phyloP scores from a whole-genome alignment of 192 early-diverging fungal genomes.

The Coemansia sp. region DNA sequence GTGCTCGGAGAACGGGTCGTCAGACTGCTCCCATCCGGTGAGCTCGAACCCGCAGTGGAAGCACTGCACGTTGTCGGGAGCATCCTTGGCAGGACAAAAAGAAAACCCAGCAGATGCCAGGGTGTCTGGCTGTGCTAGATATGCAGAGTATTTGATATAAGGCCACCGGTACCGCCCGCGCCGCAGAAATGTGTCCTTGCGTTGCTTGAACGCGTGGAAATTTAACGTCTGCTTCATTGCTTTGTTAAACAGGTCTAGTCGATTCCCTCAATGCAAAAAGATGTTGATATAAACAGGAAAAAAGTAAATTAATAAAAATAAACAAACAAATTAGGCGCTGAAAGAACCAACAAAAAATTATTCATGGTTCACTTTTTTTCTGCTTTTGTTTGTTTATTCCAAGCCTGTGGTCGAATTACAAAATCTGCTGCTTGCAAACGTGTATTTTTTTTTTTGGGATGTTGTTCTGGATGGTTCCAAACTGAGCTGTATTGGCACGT shows the following conservation, averaged over 20 bases:
- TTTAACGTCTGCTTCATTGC: constrained; percentile 28
- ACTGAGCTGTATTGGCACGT: not conserved
- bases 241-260: not conserved
- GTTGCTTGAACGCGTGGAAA: constrained; percentile 36
- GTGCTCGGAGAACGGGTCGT: constrained; percentile 58
- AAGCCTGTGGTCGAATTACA: not conserved
- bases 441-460: too few species aligned
- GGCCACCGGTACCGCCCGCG: constrained; percentile 49
- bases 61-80: constrained; percentile 54
- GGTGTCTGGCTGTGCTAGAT: constrained; percentile 48
- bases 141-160: constrained; percentile 41
- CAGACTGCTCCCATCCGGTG: constrained; percentile 51
- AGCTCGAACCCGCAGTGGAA: constrained; percentile 54
- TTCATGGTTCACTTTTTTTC: not conserved
- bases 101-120: constrained; percentile 54
- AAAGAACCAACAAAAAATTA: not conserved
- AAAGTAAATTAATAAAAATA: not conserved
- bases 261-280: not conserved
- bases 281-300: not conserved
- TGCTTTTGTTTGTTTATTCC: not conserved
- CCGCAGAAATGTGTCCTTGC: constrained; percentile 50
- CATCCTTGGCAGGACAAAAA: constrained; percentile 53
- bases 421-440: too few species aligned
- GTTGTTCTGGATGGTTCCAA: not conserved
- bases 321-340: not conserved